Base-by-base conservation (phyloP, 2,329 filamentous ascomycete species). In the Stromatinia cepivora region DNA sequence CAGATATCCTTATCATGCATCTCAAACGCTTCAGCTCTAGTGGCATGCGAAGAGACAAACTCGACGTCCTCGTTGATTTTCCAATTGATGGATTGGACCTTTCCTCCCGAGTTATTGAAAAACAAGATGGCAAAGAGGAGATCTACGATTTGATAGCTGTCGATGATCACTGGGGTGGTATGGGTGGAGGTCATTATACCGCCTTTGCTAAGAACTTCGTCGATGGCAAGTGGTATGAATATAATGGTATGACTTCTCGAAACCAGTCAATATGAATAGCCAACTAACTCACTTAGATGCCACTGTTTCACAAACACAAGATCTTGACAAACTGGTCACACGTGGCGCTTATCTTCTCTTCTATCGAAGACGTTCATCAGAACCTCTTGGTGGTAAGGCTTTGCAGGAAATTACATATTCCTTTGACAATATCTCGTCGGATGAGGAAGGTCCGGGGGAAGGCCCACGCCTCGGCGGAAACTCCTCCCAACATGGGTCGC, bases 161-260 rank as follows among this genome's bases (percentile, higher is more conserved):
- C 1, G 95, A 99, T 80, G 94, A 97, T 78, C 95, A 99, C 80
- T 97, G 91, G 78, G 95, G 95, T 71, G 93, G 93, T 42, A 86
- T 99, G 50, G 93, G 93, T 70, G 95, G 95, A 54, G 95, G 95
- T 0, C 95, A 99, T 80, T 99, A 99, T 81, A 98, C 94, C 28
- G 95, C 95, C 39, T 94, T 90, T 79, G 94, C 93, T 52, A 94
- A 93, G 82, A 98, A 97, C 79, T 97, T 97, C 80, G 84, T 92
- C 71, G 93, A 97, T 76, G 87, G 87, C 69, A 85, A 91, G 79
- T 99, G 95, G 95, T 97, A 97, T 79, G 92, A 96, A 75, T 98
- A 96, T 80, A 98, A 99, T 79, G 94, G 94, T 95, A 84, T 81
- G 89, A 81, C 9, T 8, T 13, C 13, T 22, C 25, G 28, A 28